Evolutionary conservation across 192 early-diverging fungal genomes (phyloP), one percentile per base, ranked within the genome.

Genomic region (Endogone sp.): DNA sequence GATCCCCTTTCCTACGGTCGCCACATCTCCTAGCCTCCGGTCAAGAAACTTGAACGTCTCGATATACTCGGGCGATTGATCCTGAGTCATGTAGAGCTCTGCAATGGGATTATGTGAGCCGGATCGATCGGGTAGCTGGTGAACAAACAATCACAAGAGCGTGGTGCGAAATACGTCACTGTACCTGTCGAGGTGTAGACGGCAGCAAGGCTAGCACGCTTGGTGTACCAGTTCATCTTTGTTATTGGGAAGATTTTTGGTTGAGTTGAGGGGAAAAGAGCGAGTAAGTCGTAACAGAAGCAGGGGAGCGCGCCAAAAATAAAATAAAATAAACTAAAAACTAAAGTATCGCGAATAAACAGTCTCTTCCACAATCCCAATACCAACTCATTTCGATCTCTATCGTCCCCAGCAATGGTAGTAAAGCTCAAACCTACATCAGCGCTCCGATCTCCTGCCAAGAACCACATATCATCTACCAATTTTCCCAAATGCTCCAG

Each of bases 11-110:
- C 88, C 92, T 20, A 92, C 60, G 2, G 73, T 75, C 2, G 84
- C 86, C 55, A 89, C 86, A 58, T 93, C 88, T 60, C 84, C 75
- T n/a, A 98, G 71, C 58, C 93, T 86, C 30, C 88, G 75, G 60
- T 96, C 87, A 60, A 98, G 79, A 66, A 98, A 96, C 56, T 77
- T 78, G 67, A 81, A 89, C 1, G 96, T 96, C 26, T 86, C 90
- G 16, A 71, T 73, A 73, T 81, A 88, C 54, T 88, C 83, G 11
- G 89, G 86, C 6, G 95, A 94, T 37, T 78, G 76, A 69, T 98
- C 96, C 72, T 93, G 91, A 21, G 91, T 92, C 95, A 98, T 94
- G 75, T 90, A 98, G 56, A 98, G 74, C 75, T 98, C 95, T 88
- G 37, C 11, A 13, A 60, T 20, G 13, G 63, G 25, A 80, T 27